Evolutionary conservation across 352 stramenopile genomes (phyloP), one percentile per base, ranked within the genome.

Genomic region (Plasmopara halstedii): DNA sequence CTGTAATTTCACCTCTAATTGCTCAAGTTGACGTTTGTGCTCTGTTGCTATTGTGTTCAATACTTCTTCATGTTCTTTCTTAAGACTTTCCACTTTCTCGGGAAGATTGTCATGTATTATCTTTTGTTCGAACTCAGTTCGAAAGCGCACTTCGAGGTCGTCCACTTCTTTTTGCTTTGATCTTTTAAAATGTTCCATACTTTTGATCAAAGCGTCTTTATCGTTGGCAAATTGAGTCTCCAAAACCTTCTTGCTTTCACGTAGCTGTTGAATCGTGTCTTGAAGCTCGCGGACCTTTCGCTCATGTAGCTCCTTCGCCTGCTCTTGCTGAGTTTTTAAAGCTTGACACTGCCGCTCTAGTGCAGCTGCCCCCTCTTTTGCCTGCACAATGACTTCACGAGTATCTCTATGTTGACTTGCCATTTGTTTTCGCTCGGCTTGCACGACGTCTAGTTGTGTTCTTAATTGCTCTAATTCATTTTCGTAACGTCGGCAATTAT

Each of bases 261-360:
- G 41, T 15, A 65, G 42, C 31, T 65, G 34, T 10, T 27, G 43
- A 15, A 65, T 49, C 5, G 36, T 58, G n/a, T 50, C 46, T 29
- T 53, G 51, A 22, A 64, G 50, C 36, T 56, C 42, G 6, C 50
- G 40, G 2, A 56, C 19, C 23, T 68, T 50, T 14, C 46, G 31
- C 14, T 64, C 54, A 20, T 64, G 56, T 5, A 64, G 49, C 26
- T 68, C 50, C 21, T 64, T 56, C 0, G 54, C 18, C 11, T 32
- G 29, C 13, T 57, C 53, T 44, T 64, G 59, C 42, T 64, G 59
- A 7, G 53, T 59, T 14, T 58, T 62, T 10, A 62, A 25, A 14
- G 42, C 50, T 23, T 54, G 49, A 11, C 46, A 62, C 9, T 56
- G 59, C 19, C 27, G 55, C 20, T 68, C 54, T 1, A 64, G 29